These are phyloP conservation scores for Botrytis hyacinthi DNA, from an alignment of 2,329 filamentous ascomycete genomes.

Conservation along the genomic window DNA sequence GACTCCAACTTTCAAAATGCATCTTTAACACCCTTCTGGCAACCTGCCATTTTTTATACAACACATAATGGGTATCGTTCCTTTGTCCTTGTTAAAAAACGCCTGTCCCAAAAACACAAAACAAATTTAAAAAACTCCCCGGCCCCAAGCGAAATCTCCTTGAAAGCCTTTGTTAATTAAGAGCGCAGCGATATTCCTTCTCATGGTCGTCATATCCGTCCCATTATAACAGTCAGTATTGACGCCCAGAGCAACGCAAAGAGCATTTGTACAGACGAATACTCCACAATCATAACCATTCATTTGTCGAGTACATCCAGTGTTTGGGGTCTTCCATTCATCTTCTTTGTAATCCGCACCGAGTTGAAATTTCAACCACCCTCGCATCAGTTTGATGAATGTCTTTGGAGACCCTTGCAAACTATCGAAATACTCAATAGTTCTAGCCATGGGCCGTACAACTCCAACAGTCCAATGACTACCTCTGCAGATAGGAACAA, in stretches of 20 bases:
- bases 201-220: constrained; percentile 57
- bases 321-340: constrained; percentile 58
- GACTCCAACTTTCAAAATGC: constrained; percentile 2
- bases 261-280: constrained; percentile 70
- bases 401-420: constrained; percentile 45
- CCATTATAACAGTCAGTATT: constrained; percentile 47
- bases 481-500: constrained; percentile 65
- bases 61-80: constrained; percentile 30
- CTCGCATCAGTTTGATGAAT: constrained; percentile 46
- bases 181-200: constrained; percentile 61
- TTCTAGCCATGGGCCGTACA: constrained; percentile 58
- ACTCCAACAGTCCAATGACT: constrained; percentile 72
- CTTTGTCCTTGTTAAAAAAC: constrained; percentile 24
- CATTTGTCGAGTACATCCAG: constrained; percentile 54
- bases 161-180: constrained; percentile 66
- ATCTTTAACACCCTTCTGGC: constrained; percentile 5
- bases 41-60: constrained; percentile 12
- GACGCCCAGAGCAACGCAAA: constrained; percentile 51
- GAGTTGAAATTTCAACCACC: constrained; percentile 60
- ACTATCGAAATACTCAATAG: constrained; percentile 69
- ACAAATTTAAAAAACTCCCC: constrained; percentile 21
- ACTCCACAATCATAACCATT: constrained; percentile 77
- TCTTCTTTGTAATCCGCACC: constrained; percentile 51
- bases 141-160: constrained; percentile 50
- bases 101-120: constrained; percentile 22